Conservation (phyloP, 371 early-diverging fungal genomes). For the Lichtheimia hyalospora region DNA sequence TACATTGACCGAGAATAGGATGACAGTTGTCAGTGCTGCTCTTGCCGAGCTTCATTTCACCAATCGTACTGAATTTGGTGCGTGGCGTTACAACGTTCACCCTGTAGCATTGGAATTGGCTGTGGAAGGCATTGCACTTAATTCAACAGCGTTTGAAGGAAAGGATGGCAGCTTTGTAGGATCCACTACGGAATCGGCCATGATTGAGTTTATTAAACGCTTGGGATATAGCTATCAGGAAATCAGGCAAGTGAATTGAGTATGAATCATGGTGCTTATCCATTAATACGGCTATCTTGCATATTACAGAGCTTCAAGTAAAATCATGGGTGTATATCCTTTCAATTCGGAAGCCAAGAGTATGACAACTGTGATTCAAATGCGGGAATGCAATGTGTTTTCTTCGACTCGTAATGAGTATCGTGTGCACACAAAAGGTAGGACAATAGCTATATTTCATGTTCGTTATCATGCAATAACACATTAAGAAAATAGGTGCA, state of each 20-base stretch:
- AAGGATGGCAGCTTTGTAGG: constrained; percentile 54
- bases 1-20: constrained; percentile 78
- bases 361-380: constrained; percentile 51
- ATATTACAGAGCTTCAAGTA: background rate
- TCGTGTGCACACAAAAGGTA: background rate
- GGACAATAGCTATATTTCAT: no score
- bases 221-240: constrained; percentile 46
- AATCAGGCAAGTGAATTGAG: constrained; percentile 3
- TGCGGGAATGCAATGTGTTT: constrained; percentile 20
- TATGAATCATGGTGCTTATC: no score
- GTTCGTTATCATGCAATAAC: constrained; percentile 11
- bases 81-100: constrained; percentile 43
- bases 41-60: constrained; percentile 26
- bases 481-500: constrained; percentile 59
- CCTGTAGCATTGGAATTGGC: constrained; percentile 24
- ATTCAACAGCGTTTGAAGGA: constrained; percentile 74
- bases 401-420: constrained; percentile 5
- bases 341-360: constrained; percentile 60
- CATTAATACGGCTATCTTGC: no score
- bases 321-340: constrained; percentile 43
- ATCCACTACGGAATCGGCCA: constrained; percentile 50
- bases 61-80: constrained; percentile 5
- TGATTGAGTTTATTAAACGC: constrained; percentile 57
- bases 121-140: constrained; percentile 58
- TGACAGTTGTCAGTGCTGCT: constrained; percentile 76